Percentiles rank a stretch among this genome's conserved stretches.
Evolutionary conservation across 495 filamentous ascomycete genomes (phyloP).

Genomic region (Bombardia bombarda): DNA sequence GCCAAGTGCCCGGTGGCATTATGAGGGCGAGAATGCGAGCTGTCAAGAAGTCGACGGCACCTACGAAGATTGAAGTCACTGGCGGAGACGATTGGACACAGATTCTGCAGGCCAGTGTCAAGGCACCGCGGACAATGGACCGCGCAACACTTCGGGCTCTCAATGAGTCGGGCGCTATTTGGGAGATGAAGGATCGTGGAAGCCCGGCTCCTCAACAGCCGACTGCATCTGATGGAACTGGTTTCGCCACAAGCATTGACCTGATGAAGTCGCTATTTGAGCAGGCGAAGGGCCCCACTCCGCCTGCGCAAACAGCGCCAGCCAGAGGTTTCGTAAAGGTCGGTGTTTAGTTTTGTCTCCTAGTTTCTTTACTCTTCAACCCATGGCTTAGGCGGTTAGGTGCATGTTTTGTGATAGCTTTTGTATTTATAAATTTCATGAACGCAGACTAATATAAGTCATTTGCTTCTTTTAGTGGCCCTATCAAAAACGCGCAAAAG

Average conservation of each 20-base stretch:
- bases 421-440: constrained; percentile 25
- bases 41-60: constrained; percentile 49
- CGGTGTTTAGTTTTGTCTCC: constrained; percentile 53
- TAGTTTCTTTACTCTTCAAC: constrained; percentile 54
- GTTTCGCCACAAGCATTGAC: constrained; percentile 74
- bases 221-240: constrained; percentile 41
- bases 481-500: constrained; percentile 68
- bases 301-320: constrained; percentile 30
- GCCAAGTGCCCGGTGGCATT: constrained; percentile 43
- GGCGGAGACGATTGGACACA: constrained; percentile 73
- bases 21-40: constrained; percentile 48
- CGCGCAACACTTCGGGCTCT: constrained; percentile 47
- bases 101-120: constrained; percentile 85
- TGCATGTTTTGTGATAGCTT: constrained; percentile 18
- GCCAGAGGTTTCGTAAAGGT: constrained; percentile 41
- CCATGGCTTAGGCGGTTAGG: constrained; percentile 24
- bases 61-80: constrained; percentile 50
- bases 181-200: constrained; percentile 28
- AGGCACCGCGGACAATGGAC: constrained; percentile 73
- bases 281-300: constrained; percentile 43
- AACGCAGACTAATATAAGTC: constrained; percentile 31
- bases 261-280: constrained; percentile 86
- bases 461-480: constrained; percentile 65
- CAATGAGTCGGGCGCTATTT: constrained; percentile 33
- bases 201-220: constrained; percentile 25